Conservation (phyloP, 768 basidiomycete species). For the Chalciporus piperatus region DNA sequence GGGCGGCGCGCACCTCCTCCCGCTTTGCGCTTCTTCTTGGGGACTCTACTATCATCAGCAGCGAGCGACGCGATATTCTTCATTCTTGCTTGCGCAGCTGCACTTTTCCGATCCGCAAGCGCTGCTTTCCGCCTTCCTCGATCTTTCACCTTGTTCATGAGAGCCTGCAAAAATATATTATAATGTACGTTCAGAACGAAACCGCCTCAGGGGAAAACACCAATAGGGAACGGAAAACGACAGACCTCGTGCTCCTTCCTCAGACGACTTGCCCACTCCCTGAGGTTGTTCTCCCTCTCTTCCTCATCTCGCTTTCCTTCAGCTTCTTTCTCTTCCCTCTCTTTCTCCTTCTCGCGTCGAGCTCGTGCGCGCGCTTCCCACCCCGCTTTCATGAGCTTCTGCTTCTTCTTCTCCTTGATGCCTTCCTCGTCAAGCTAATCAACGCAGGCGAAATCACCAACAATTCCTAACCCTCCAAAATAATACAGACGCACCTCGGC, state of each 20-base stretch:
- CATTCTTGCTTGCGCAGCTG: constrained; percentile 94
- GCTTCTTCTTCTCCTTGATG: constrained; percentile 91
- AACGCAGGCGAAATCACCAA: neutral
- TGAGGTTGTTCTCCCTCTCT: constrained; percentile 68
- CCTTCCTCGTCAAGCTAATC: constrained; percentile 81
- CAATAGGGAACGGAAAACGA: neutral
- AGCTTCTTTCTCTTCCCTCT: constrained; percentile 63
- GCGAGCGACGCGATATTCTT: constrained; percentile 92
- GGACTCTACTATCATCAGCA: constrained; percentile 74
- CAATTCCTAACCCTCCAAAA: neutral
- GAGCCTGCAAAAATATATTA: constrained; percentile 41
- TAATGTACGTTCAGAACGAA: neutral
- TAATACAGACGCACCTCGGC: constrained; percentile 54
- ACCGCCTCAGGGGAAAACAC: neutral
- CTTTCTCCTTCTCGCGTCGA: constrained; percentile 84
- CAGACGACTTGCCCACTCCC: constrained; percentile 71
- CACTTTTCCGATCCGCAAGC: constrained; percentile 87
- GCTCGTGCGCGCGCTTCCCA: constrained; percentile 86
- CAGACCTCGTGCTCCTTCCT: constrained; percentile 79
- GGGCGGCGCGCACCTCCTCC: constrained; percentile 57
- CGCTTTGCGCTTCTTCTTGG: constrained; percentile 83
- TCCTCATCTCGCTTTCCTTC: constrained; percentile 66
- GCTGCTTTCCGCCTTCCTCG: constrained; percentile 77
- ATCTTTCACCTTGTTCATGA: constrained; percentile 85
- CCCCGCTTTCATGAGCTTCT: constrained; percentile 88